Conservation (phyloP, 176 grass and related monocot genomes). For the Phragmites australis region DNA sequence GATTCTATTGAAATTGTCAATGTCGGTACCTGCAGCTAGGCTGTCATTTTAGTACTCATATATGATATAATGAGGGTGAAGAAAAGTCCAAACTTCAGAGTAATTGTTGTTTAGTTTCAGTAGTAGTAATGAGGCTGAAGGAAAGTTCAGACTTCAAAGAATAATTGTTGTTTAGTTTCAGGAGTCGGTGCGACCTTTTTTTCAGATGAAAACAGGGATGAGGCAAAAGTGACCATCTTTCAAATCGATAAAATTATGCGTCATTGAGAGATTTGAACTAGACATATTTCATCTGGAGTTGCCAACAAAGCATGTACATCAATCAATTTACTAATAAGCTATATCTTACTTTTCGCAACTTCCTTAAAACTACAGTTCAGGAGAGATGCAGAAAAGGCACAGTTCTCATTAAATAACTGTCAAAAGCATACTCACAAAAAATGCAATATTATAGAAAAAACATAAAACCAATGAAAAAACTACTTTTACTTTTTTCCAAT, state of each 20-base stretch:
- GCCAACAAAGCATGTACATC: not conserved
- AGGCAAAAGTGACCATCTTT: not conserved
- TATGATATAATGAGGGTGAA: not conserved
- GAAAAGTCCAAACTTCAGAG: not conserved
- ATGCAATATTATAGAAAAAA: not conserved
- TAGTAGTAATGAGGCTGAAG: not conserved
- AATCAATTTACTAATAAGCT: not conserved
- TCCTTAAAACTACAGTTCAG: not conserved
- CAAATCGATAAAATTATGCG: not conserved
- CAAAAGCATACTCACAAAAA: not conserved
- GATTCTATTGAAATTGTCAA: not conserved
- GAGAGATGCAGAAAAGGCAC: not conserved
- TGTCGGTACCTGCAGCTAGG: not conserved
- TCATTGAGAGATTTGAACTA: not conserved
- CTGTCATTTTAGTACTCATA: not conserved
- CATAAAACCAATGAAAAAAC: not conserved
- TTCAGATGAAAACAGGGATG: conserved; percentile 3
- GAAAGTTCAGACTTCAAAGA: not conserved
- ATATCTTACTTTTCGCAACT: not conserved
- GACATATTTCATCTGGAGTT: not conserved
- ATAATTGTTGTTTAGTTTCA: not conserved
- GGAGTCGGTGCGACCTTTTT: not conserved
- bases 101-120: not conserved
- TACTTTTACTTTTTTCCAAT: not conserved
- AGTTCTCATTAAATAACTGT: not conserved